phyloP scores from a whole-genome alignment of 73 alveolate genomes.

The Paramecium pentaurelia region DNA sequence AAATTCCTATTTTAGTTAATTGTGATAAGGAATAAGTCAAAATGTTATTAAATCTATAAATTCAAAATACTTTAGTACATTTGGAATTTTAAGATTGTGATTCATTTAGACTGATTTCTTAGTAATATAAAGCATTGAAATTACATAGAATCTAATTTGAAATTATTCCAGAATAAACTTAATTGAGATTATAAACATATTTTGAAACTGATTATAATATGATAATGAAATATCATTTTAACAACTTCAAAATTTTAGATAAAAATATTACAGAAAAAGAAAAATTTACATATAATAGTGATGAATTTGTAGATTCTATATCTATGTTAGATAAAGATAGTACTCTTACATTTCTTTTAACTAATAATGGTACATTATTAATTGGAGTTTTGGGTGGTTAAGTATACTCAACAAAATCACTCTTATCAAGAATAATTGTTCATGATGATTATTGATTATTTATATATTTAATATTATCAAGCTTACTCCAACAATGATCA shows the following conservation, averaged over 20 bases:
- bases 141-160: neutral
- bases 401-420: neutral
- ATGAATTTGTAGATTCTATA: slow-evolving; percentile 10
- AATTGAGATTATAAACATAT: neutral
- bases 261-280: slow-evolving; percentile 15
- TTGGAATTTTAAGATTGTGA: slow-evolving; percentile 7
- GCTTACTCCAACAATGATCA: neutral
- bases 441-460: neutral
- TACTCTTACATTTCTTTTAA: neutral
- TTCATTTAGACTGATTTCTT: neutral
- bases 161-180: slow-evolving; percentile 34
- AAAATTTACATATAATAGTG: slow-evolving; percentile 29
- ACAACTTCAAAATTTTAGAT: neutral
- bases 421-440: neutral
- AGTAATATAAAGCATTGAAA: slow-evolving; percentile 11
- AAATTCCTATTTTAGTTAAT: neutral
- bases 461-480: neutral
- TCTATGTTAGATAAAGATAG: neutral
- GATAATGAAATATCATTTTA: slow-evolving; percentile 11
- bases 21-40: neutral
- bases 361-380: slow-evolving; percentile 3
- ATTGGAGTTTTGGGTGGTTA: neutral
- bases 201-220: neutral
- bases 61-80: neutral
- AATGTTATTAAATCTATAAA: neutral